Evolutionary conservation across 139 green algal genomes (phyloP), one percentile per base, ranked within the genome.

Genomic region (Chlorella sp.): DNA sequence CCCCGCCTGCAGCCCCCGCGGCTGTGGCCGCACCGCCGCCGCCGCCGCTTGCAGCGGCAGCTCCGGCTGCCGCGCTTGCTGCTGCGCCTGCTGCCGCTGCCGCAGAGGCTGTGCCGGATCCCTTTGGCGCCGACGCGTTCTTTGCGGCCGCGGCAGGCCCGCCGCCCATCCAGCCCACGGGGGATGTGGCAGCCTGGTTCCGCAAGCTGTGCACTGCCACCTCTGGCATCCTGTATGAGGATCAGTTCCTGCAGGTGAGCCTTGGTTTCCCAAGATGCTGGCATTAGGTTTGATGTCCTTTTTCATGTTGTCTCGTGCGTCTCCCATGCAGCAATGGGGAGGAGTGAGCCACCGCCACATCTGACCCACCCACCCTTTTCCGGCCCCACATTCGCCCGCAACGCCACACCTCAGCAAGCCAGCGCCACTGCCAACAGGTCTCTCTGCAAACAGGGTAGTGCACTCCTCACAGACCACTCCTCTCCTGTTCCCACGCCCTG

Each of bases 221-320:
- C 79, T 95, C 91, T 61, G 98, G 98, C 57, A 93, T 99, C 60
- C 92, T 99, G 79, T 99, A 99, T 84, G 97, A 99, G 94, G 98
- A 99, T 93, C 89, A 95, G 60, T 95, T 96, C 90, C 81, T 99
- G 66, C 97, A 99, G 94, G 94, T 97, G 48, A 15, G 83, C 28
- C 21, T 9, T 5, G 7, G n/a, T 32, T 18, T 18, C 16, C 34
- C 57, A 0, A 26, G 7, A 26, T 30, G 64, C 64, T n/a, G 64
- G 64, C 21, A 30, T 14, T 30, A 26, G 22, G 22, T 4, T 30
- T n/a, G 64, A 30, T 73, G 64, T 14, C n/a, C n/a, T n/a, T n/a
- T n/a, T n/a, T 73, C 3, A 3, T 73, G 64, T 14, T 30, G 64
- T 30, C 7, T 73, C n/a, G 64, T 26, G 2, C 21, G 64, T 73